Percentiles rank a stretch among this genome's conserved stretches.
Conservation (phyloP, 2,329 filamentous ascomycete genomes). For the Fusarium pseudonygamai region DNA sequence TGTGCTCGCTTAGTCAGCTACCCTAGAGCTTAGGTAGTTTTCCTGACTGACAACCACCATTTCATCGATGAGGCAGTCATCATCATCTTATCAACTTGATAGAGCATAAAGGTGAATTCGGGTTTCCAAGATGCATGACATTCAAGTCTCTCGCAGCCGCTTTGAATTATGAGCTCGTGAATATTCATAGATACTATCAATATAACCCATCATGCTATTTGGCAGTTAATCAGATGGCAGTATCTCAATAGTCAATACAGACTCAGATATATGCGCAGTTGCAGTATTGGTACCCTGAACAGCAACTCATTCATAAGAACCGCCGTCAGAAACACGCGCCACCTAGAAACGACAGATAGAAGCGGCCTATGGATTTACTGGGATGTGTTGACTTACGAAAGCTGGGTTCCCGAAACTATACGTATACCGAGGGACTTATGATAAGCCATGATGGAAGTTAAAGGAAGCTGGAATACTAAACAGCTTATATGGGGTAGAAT, state of each 20-base stretch:
- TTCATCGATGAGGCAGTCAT: too few relatives aligned
- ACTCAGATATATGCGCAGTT: too few relatives aligned
- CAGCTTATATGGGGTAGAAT: background rate
- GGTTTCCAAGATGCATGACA: background rate
- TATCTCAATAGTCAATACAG: too few relatives aligned
- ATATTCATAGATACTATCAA: background rate
- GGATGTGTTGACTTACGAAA: background rate
- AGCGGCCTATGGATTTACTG: background rate
- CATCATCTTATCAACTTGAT: background rate
- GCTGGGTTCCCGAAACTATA: background rate
- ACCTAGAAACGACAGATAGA: background rate
- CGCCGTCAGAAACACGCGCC: background rate
- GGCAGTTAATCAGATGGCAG: background rate
- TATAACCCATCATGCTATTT: background rate
- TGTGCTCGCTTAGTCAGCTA: constrained; percentile 29
- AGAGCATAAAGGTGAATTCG: background rate
- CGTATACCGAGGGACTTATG: background rate
- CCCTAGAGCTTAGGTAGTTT: background rate
- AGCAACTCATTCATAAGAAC: background rate
- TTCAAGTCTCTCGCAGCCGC: background rate
- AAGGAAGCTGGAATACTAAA: background rate
- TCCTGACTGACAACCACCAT: background rate
- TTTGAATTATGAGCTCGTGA: too few relatives aligned
- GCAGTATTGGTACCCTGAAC: background rate
- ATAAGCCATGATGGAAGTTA: background rate